Conservation (phyloP, 2,329 filamentous ascomycete species). For the Trichophyton simii region DNA sequence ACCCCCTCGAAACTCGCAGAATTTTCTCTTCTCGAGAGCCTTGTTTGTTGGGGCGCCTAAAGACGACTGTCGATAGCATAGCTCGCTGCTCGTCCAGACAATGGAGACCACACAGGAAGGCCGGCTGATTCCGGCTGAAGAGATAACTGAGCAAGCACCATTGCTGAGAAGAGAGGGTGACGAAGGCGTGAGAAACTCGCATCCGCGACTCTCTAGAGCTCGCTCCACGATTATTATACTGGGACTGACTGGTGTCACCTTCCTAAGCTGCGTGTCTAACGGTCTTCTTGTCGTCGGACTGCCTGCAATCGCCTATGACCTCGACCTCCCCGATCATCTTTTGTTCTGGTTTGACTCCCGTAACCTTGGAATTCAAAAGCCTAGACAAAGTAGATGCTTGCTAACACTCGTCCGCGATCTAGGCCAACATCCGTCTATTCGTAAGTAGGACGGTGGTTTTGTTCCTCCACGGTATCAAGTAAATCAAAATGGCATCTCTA, state of each 20-base stretch:
- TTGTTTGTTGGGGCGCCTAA: too few relatives aligned
- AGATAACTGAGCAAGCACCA: background rate
- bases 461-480: background rate
- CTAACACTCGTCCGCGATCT: background rate
- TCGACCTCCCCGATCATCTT: constrained; percentile 18
- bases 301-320: constrained; percentile 30
- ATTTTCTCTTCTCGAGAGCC: background rate
- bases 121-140: background rate
- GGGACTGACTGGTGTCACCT: constrained; percentile 14
- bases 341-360: constrained; percentile 8
- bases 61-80: background rate
- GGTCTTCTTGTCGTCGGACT: constrained; percentile 34
- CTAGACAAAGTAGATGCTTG: background rate
- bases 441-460: background rate
- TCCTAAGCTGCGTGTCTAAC: constrained; percentile 21
- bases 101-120: background rate
- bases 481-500: constrained; percentile 8
- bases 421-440: constrained; percentile 10
- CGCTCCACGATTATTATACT: constrained; percentile 7
- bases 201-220: constrained; percentile 6
- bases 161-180: constrained; percentile 4
- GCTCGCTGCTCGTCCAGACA: background rate
- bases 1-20: too few relatives aligned
- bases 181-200: background rate
- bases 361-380: background rate